Conservation (phyloP, 495 filamentous ascomycete species). For the Amniculicola lignicola region DNA sequence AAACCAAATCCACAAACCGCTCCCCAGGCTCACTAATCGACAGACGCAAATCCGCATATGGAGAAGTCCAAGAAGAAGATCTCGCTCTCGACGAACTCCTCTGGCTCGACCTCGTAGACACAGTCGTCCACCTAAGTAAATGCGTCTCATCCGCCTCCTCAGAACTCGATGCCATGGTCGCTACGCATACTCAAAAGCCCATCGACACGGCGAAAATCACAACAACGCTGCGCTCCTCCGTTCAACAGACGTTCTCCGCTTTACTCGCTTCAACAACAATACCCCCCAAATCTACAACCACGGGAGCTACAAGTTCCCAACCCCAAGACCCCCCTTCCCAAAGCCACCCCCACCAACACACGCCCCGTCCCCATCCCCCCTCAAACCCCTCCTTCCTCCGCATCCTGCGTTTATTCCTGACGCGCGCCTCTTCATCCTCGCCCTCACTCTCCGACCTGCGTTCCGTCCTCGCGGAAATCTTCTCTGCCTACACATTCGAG, state of each 20-base stretch:
- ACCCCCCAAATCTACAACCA: slow-evolving; percentile 51
- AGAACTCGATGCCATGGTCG: slow-evolving; percentile 21
- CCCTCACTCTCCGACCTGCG: slow-evolving; percentile 85
- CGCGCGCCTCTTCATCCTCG: slow-evolving; percentile 72
- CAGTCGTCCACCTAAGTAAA: slow-evolving; percentile 75
- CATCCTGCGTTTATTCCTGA: slow-evolving; percentile 86
- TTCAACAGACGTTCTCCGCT: slow-evolving; percentile 87
- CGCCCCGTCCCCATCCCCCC: slow-evolving; percentile 32
- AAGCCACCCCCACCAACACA: slow-evolving; percentile 31
- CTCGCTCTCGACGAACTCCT: slow-evolving; percentile 75
- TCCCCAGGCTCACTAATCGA: slow-evolving; percentile 36
- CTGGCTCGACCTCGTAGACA: slow-evolving; percentile 89
- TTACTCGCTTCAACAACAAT: slow-evolving; percentile 56
- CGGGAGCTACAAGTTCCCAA: neutral
- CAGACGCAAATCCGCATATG: slow-evolving; percentile 44
- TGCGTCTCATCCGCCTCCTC: slow-evolving; percentile 36
- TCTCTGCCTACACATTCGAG: slow-evolving; percentile 93
- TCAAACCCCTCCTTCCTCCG: slow-evolving; percentile 78
- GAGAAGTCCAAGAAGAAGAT: slow-evolving; percentile 48
- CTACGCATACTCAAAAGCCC: slow-evolving; percentile 1
- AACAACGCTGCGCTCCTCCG: slow-evolving; percentile 65
- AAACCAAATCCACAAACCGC: slow-evolving; percentile 59
- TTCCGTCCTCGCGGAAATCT: slow-evolving; percentile 78
- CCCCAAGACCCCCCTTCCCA: slow-evolving; percentile 32
- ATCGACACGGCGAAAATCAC: slow-evolving; percentile 49